Evolutionary conservation across 2,329 filamentous ascomycete genomes (phyloP).

Genomic region (Alternaria gansuensis): DNA sequence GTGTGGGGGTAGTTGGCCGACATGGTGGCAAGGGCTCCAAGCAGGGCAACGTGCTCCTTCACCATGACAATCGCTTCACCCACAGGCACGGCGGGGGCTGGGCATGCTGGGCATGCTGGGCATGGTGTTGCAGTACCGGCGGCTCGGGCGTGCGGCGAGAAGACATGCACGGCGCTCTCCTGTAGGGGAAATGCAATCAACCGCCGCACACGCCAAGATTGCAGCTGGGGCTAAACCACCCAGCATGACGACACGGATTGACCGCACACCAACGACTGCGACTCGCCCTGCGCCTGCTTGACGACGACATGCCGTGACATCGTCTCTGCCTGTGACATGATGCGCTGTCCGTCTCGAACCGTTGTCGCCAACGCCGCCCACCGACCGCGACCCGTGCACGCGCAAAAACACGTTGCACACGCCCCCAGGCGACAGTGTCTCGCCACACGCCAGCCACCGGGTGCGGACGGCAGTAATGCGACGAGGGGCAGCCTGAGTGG

Average conservation of each 20-base stretch:
- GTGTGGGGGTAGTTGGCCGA: slow-evolving; percentile 20
- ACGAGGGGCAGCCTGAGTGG: slow-evolving; percentile 31
- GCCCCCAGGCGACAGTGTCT: slow-evolving; percentile 38
- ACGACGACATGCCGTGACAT: slow-evolving; percentile 41
- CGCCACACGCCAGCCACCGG: slow-evolving; percentile 31
- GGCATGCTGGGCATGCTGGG: too few species aligned
- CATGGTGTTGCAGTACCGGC: slow-evolving; percentile 8
- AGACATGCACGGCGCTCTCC: slow-evolving; percentile 5
- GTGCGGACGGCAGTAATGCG: slow-evolving; percentile 14
- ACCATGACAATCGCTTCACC: slow-evolving; percentile 1
- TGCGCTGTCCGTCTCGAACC: slow-evolving; percentile 44
- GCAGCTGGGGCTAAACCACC: neutral
- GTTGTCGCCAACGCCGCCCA: slow-evolving; percentile 32
- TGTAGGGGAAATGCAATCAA: slow-evolving; percentile 3
- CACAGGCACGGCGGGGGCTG: too few species aligned
- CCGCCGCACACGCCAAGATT: slow-evolving; percentile 5
- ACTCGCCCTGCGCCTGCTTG: neutral
- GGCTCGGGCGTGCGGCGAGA: slow-evolving; percentile 13
- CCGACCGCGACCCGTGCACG: slow-evolving; percentile 28
- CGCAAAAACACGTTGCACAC: slow-evolving; percentile 23
- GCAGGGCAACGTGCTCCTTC: slow-evolving; percentile 3
- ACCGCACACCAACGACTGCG: neutral
- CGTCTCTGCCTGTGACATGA: slow-evolving; percentile 29
- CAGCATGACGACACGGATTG: slow-evolving; percentile 9
- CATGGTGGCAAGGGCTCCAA: slow-evolving; percentile 29